Evolutionary conservation across 2,329 filamentous ascomycete genomes (phyloP).

Genomic region (Cordyceps cateniannulata): DNA sequence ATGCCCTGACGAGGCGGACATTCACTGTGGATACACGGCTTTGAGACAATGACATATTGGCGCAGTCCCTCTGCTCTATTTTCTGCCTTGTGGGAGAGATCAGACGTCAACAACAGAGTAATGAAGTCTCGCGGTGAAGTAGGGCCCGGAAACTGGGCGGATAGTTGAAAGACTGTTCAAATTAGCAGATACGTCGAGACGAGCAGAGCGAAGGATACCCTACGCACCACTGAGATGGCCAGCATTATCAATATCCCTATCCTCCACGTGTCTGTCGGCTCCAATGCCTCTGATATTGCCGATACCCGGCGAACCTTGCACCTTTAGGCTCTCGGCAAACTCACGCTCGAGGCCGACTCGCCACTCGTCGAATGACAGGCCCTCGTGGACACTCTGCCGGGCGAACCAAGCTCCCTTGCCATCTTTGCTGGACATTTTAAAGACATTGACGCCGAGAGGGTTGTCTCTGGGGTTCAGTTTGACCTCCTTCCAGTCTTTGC

Average conservation of each 20-base stretch:
- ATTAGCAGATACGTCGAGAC: slow-evolving; percentile 13
- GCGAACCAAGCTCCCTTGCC: slow-evolving; percentile 87
- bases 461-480: slow-evolving; percentile 68
- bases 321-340: slow-evolving; percentile 70
- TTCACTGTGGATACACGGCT: slow-evolving; percentile 71
- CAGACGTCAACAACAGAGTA: slow-evolving; percentile 66
- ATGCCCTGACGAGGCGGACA: slow-evolving; percentile 64
- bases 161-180: slow-evolving; percentile 68
- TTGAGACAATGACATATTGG: slow-evolving; percentile 82
- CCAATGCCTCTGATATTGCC: slow-evolving; percentile 80
- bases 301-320: slow-evolving; percentile 61
- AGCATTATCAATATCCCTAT: slow-evolving; percentile 47
- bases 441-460: slow-evolving; percentile 68
- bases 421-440: slow-evolving; percentile 73
- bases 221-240: slow-evolving; percentile 56
- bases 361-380: slow-evolving; percentile 70
- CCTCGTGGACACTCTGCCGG: slow-evolving; percentile 73
- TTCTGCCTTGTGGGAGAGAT: slow-evolving; percentile 36
- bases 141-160: slow-evolving; percentile 83
- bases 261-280: slow-evolving; percentile 68
- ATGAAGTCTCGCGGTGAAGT: slow-evolving; percentile 86
- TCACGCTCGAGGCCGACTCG: slow-evolving; percentile 70
- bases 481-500: slow-evolving; percentile 81
- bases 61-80: slow-evolving; percentile 39
- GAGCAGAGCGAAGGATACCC: not conserved